Base-by-base conservation (phyloP, 1,139 yeast species). In the Nakaseomyces glabratus region DNA sequence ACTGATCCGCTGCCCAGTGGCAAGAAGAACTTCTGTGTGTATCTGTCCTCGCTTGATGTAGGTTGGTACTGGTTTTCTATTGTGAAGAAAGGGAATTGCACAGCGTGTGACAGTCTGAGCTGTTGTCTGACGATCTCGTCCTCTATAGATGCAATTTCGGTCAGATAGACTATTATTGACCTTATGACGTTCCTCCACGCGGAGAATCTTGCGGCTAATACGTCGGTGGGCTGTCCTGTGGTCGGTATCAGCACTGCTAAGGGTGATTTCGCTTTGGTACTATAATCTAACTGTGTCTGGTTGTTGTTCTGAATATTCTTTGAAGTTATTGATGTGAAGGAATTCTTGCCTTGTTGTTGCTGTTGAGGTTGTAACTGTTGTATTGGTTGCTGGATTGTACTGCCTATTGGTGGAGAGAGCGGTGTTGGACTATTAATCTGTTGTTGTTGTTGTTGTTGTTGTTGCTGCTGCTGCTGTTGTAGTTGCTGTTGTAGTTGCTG, bases 71-170 rank as follows among this genome's bases (percentile, higher is more conserved):
- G 46, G 31, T 44, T 42, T 30, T 47, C 52, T 2, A 44, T 47
- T 17, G 55, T 53, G 48, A 61, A 63, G 40, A 69, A 65, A 7
- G 79, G 74, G 49, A 74, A 69, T 41, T 69, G 68, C 19, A 84
- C 78, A 6, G 94, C 84, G 55, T 84, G 88, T 45, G 82, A 84
- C 31, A 86, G 66, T 35, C 95, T 66, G 36, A 77, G 65, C 55
- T 85, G 93, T 51, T 84, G 94, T 41, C 94, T 71, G 22, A 82
- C 78, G 17, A 82, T 73, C 51, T 85, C 95, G 51, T 86, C 95
- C 55, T 85, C 93, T 32, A 82, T 90, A 17, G 81, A 71, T 11
- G 85, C 84, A 35, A 77, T 81, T 49, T 86, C 95, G 45, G 71
- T 71, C 44, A 88, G 66, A 55, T 88, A 88, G 36, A 69, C 73